phyloP scores from a whole-genome alignment of 2,329 filamentous ascomycete species.

The Verticillium klebahnii region DNA sequence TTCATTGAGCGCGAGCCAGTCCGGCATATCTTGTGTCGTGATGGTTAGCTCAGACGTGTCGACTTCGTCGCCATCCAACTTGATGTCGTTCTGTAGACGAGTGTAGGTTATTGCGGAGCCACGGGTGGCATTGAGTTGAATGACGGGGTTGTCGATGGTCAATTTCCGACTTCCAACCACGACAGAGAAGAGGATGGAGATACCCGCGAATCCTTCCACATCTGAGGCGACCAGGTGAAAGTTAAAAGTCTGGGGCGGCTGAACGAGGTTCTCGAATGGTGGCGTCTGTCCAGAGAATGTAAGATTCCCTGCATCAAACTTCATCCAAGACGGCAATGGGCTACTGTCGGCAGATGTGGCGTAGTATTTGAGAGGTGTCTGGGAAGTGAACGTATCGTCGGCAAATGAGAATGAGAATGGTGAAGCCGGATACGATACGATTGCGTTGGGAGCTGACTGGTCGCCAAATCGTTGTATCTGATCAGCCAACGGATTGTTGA shows the following conservation, averaged over 20 bases:
- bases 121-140: conserved; percentile 53
- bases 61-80: conserved; percentile 52
- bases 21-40: conserved; percentile 48
- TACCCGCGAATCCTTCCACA: conserved; percentile 69
- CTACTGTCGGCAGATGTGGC: conserved; percentile 71
- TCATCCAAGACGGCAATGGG: conserved; percentile 81
- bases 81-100: conserved; percentile 45
- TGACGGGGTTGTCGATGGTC: conserved; percentile 52
- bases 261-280: conserved; percentile 54
- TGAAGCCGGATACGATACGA: conserved; percentile 51
- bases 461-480: conserved; percentile 55
- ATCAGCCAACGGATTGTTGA: conserved; percentile 51
- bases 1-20: conserved; percentile 66
- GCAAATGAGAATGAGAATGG: conserved; percentile 51
- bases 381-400: conserved; percentile 57
- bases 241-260: conserved; percentile 67
- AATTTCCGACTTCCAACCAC: conserved; percentile 68
- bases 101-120: conserved; percentile 49
- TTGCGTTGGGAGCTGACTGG: conserved; percentile 54
- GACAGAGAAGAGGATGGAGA: conserved; percentile 63
- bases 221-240: conserved; percentile 76
- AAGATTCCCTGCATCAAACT: conserved; percentile 61
- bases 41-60: conserved; percentile 47
- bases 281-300: conserved; percentile 70
- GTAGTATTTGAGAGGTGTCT: conserved; percentile 62